Base-by-base conservation (phyloP, 495 filamentous ascomycete genomes). In the Hypoxylon fragiforme region DNA sequence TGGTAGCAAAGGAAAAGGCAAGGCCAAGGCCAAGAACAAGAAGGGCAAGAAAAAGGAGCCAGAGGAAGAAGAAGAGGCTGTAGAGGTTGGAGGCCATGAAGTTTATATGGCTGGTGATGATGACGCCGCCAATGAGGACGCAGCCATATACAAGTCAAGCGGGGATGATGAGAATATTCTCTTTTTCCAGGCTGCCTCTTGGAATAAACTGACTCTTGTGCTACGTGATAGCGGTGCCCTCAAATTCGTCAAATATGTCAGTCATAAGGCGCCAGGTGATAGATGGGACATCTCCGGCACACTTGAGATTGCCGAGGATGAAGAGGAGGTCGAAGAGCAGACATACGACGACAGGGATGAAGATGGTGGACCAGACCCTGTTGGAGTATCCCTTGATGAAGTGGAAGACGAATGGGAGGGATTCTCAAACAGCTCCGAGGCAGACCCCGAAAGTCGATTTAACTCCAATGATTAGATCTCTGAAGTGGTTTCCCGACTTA, bases 221-320 rank as follows among this genome's bases (percentile, higher is more conserved):
- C 73, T 99, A 37, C 81, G 95, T 38, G 94, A 99, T 66, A 81
- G 80, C 43, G 91, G 89, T 6, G 85, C 88, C 6, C 78, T 98
- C 63, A 83, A 87, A 72, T 97, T 97, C 67, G 91, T 97, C 64
- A 99, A 97, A 78, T 99, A 96, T 69, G 88, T 97, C 30, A 92
- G 88, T 74, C 76, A 74, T 12, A 79, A 73, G 24, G 92, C 94
- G 3, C 81, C 81, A 64, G 92, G 94, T 12, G 95, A 97, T 71
- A 79, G 94, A 30, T 99, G 92, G 92, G 94, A 99, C 76, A 73
- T 97, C 21, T 81, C 79, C 30, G 95, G 85, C 1, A 85, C 73
- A 13, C 86, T 79, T 66, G 80, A 79, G 47, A 83, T 88, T 1
- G 24, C 24, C 4, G 24, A 28, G 4, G 71, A 71, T 38, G 34